Conservation (phyloP, 1,139 yeast genomes). For the Yamadazyma atlantica region DNA sequence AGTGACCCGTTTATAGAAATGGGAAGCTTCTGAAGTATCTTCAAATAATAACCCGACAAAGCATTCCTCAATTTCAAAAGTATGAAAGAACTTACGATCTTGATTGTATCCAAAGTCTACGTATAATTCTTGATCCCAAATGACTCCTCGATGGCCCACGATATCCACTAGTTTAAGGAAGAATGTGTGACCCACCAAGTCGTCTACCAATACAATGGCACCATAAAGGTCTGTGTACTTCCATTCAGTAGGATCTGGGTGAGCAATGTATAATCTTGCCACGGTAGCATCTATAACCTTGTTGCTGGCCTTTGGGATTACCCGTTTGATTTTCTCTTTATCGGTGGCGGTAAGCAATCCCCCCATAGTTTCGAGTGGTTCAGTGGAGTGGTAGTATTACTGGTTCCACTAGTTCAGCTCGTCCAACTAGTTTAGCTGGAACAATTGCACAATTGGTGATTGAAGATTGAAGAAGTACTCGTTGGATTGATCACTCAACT, state of each 20-base stretch:
- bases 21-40: constrained; percentile 85
- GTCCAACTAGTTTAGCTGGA: too few species aligned
- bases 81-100: constrained; percentile 91
- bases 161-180: constrained; percentile 88
- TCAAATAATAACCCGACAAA: constrained; percentile 87
- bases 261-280: constrained; percentile 85
- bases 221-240: constrained; percentile 86
- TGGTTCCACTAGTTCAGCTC: too few species aligned
- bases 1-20: constrained; percentile 76
- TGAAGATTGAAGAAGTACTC: too few species aligned
- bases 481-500: too few species aligned
- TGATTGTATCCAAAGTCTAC: constrained; percentile 87
- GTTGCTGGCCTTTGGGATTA: constrained; percentile 83
- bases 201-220: constrained; percentile 85
- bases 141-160: constrained; percentile 74
- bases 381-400: too few species aligned
- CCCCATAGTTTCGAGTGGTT: too few species aligned
- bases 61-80: constrained; percentile 92
- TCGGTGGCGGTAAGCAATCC: constrained; percentile 60
- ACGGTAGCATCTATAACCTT: constrained; percentile 89
- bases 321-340: constrained; percentile 85
- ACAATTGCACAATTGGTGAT: too few species aligned
- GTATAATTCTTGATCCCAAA: constrained; percentile 96
- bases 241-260: constrained; percentile 84
- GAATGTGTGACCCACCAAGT: constrained; percentile 90